phyloP scores from a whole-genome alignment of 768 basidiomycete genomes.

The Goffeauzyma gilvescens region DNA sequence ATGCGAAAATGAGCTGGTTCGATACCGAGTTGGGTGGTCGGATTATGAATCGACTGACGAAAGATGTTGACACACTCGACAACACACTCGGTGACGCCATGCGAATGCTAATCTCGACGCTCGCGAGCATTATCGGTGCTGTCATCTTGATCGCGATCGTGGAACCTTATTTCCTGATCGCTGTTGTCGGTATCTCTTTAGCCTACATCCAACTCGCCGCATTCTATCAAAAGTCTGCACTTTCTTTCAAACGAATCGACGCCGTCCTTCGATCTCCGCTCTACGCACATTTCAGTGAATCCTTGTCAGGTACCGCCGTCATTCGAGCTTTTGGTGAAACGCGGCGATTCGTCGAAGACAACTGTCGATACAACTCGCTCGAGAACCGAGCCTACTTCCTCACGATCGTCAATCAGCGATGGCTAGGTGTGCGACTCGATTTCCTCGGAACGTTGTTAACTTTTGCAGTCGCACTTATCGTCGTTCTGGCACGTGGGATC shows the following conservation, averaged over 20 bases:
- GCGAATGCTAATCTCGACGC: constrained; percentile 39
- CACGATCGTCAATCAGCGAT: constrained; percentile 62
- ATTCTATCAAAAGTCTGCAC: constrained; percentile 69
- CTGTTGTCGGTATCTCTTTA: constrained; percentile 42
- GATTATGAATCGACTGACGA: constrained; percentile 30
- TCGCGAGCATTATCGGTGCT: constrained; percentile 50
- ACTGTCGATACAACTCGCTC: constrained; percentile 53
- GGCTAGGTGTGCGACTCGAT: constrained; percentile 77
- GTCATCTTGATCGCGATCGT: constrained; percentile 50
- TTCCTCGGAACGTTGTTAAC: constrained; percentile 58
- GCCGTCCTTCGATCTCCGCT: constrained; percentile 40
- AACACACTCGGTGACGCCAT: constrained; percentile 29
- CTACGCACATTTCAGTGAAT: constrained; percentile 85
- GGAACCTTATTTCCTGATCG: constrained; percentile 68
- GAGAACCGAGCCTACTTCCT: constrained; percentile 79
- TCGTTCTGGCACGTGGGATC: constrained; percentile 57
- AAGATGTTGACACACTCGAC: constrained; percentile 31
- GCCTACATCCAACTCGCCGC: constrained; percentile 52
- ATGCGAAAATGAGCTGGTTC: constrained; percentile 77
- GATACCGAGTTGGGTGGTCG: constrained; percentile 41
- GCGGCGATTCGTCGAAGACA: constrained; percentile 56
- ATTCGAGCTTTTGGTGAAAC: constrained; percentile 73
- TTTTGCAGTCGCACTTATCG: constrained; percentile 59
- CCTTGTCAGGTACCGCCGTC: constrained; percentile 63
- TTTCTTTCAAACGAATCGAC: constrained; percentile 51